phyloP scores from a whole-genome alignment of 2,329 filamentous ascomycete genomes.

The Colletotrichum shisoi region DNA sequence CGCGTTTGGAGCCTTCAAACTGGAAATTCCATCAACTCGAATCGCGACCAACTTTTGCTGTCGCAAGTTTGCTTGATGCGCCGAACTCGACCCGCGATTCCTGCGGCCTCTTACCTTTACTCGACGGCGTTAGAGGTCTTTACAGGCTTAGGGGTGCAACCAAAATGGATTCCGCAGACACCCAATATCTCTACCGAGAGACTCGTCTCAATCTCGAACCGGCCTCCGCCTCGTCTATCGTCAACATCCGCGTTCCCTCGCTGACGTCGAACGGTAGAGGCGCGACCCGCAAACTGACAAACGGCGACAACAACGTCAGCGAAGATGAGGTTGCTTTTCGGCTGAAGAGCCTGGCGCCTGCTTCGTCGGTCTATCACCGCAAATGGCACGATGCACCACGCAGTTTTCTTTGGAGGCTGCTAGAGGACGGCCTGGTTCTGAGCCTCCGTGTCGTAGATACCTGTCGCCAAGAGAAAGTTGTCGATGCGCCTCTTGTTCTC shows the following conservation, averaged over 20 bases:
- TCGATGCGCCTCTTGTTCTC: constrained; percentile 77
- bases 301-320: constrained; percentile 47
- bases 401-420: constrained; percentile 88
- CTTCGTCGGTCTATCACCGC: constrained; percentile 86
- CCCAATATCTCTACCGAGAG: constrained; percentile 81
- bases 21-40: constrained; percentile 39
- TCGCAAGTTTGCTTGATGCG: constrained; percentile 25
- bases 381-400: constrained; percentile 77
- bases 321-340: constrained; percentile 80
- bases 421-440: constrained; percentile 80
- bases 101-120: constrained; percentile 29
- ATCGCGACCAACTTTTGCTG: constrained; percentile 35
- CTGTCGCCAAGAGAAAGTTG: constrained; percentile 69
- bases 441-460: constrained; percentile 86
- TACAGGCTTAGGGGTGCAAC: constrained; percentile 50
- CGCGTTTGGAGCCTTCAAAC: constrained; percentile 33
- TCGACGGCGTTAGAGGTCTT: constrained; percentile 26
- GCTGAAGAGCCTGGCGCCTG: constrained; percentile 74
- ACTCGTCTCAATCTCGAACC: constrained; percentile 84
- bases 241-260: constrained; percentile 73
- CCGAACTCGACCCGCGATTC: constrained; percentile 29
- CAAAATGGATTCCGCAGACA: constrained; percentile 71
- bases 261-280: constrained; percentile 56
- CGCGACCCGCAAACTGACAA: constrained; percentile 50
- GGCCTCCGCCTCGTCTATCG: constrained; percentile 71